These are phyloP conservation scores for Clavulina sp. DNA, from an alignment of 768 basidiomycete genomes.

Conservation along the genomic window DNA sequence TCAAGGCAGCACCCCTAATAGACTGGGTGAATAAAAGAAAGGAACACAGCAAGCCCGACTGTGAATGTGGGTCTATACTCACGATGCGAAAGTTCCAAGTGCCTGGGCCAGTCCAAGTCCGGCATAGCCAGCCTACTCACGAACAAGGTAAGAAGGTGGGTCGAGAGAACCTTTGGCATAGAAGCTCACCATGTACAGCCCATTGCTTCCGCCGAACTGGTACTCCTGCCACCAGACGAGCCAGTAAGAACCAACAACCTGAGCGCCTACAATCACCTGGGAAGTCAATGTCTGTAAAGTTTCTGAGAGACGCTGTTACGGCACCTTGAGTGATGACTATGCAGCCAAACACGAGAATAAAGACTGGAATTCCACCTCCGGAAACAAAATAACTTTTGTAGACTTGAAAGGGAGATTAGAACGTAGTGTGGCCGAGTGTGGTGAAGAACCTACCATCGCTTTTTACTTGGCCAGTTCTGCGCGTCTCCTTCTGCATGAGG, in stretches of 20 bases:
- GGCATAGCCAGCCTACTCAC: conserved; percentile 29
- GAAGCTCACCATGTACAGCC: conserved; percentile 35
- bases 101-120: conserved; percentile 41
- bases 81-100: conserved; percentile 41
- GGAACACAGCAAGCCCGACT: background rate
- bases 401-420: conserved; percentile 24
- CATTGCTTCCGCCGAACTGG: conserved; percentile 30
- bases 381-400: conserved; percentile 42
- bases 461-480: conserved; percentile 46
- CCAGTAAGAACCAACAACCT: conserved; percentile 46
- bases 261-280: conserved; percentile 16
- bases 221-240: conserved; percentile 60
- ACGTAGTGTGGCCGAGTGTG: background rate
- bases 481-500: conserved; percentile 45
- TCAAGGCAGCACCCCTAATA: background rate
- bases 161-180: background rate
- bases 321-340: conserved; percentile 38
- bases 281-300: background rate
- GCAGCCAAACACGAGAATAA: conserved; percentile 33
- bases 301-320: background rate
- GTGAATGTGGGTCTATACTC: no score
- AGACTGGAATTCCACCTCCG: conserved; percentile 31
- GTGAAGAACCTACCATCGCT: conserved; percentile 23
- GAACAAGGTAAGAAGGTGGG: background rate
- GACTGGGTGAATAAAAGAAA: background rate